Evolutionary conservation across 768 basidiomycete genomes (phyloP), one percentile per base, ranked within the genome.

Genomic region (Boletus edulis): DNA sequence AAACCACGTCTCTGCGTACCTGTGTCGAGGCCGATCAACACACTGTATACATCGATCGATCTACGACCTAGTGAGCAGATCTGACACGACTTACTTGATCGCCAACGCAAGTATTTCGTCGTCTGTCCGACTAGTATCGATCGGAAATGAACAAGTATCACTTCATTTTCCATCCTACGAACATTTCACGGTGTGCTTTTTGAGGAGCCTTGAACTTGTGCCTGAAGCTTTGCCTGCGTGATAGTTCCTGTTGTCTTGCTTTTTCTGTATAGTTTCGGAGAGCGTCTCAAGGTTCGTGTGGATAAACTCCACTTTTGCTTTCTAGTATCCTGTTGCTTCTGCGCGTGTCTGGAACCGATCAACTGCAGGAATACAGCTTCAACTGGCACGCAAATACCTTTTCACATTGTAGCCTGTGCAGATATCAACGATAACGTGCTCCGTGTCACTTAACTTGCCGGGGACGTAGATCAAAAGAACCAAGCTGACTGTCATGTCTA

Each of bases 381-480:
- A 22, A 22, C 22, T 22, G 22, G 20, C 20, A 20, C 20, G 20
- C 20, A 20, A 20, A 47, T 45, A 92, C 97, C 81, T 98, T 99
- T 73, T 91, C 17, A 98, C 90, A 62, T 87, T 98, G 72, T 98
- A 99, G 0, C 97, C 96, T 0, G 96, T 98, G 2, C 97, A 97
- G 27, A 98, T 80, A 68, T 99, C 97, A 38, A 98, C 84, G 58
- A 98, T 86, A 45, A 99, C 95, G 62, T 92, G 82, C 43, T 94
- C 88, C 1, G 82, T 71, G 66, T 97, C 89, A 40, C 77, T 78
- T 45, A 98, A 78, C 72, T 86, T 93, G 18, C 95, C 97, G 3
- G 96, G 94, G 24, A 98, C 89, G 67, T 98, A 98, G 3, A 99
- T 98, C 51, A 98, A 72, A 7, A 97, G 96, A 11, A 98, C 91